Evolutionary conservation across 2,329 filamentous ascomycete genomes (phyloP), one percentile per base, ranked within the genome.

Genomic region (Plectosphaerella plurivora): DNA sequence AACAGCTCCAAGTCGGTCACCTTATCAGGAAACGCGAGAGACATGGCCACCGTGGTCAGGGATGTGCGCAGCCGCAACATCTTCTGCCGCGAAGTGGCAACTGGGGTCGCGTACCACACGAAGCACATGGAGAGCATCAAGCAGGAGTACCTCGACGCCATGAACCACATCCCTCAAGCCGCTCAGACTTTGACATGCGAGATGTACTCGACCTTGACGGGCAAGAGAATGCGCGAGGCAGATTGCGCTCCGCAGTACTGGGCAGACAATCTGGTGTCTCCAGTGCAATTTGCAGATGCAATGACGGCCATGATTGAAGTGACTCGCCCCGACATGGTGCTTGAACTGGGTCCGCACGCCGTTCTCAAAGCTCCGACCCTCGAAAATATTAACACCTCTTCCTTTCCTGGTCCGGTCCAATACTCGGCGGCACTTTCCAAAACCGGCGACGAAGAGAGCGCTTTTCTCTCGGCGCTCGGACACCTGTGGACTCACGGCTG

Each of bases 1-100:
- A 77, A 77, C 59, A 74, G 73, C 49, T 71, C 71, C 6, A 61
- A 58, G 1, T 76, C 70, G 11, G 63, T 70, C 18, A 78, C 75
- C 0, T 57, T 78, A 4, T 77, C 75, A 3, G 75, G 75, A 1
- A 63, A 67, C 24, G 53, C 54, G 1, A 58, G 63, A 2, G 62
- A 63, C 15, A 63, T 75, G 18, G 48, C 64, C 0, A 47, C 52
- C 6, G 62, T 74, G 45, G 60, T 62, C 4, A 55, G 60, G 4
- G 63, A 72, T 10, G 57, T 76, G 16, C 55, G 59, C 12, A 51
- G 53, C 0, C 65, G 59, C 36, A 61, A 55, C 0, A 55, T 75
- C 6, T 71, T 71, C 41, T 63, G 65, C 46, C 66, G 66, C 5
- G 52, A 68, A 1, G 62, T 77, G 8, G 57, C 65, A 2, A 70